A percentile compares a stretch with the other conserved stretches of the same genome.
Evolutionary conservation across 768 basidiomycete species (phyloP).

Genomic region (Solioccasus polychromus): DNA sequence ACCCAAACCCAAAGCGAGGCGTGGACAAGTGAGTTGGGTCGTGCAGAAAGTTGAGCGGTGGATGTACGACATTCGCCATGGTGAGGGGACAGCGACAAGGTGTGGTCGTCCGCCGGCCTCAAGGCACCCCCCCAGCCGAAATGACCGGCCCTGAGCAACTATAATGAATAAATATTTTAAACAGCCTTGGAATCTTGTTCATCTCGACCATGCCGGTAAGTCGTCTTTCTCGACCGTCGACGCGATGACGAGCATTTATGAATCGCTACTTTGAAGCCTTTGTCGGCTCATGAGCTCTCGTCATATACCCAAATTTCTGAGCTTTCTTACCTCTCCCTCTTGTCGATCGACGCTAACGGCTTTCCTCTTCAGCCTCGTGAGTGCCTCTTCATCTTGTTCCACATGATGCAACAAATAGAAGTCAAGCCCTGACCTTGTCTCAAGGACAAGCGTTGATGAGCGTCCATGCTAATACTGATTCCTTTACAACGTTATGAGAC

Average conservation of each 20-base stretch:
- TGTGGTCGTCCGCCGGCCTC: constrained; percentile 7
- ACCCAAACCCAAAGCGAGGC: constrained; percentile 71
- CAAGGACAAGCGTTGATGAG: constrained; percentile 72
- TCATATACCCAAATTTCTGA: constrained; percentile 95
- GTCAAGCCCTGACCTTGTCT: constrained; percentile 88
- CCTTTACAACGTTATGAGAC: neutral
- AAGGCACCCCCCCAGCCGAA: constrained; percentile 6
- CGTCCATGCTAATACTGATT: constrained; percentile 90
- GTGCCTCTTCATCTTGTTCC: constrained; percentile 21
- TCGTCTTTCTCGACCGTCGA: constrained; percentile 13
- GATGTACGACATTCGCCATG: constrained; percentile 74
- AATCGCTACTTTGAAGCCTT: constrained; percentile 87
- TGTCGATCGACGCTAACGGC: constrained; percentile 11
- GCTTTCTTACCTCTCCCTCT: constrained; percentile 23
- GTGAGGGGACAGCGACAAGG: constrained; percentile 27
- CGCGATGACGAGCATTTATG: constrained; percentile 63
- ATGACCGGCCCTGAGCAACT: constrained; percentile 33
- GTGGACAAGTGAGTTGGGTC: constrained; percentile 57
- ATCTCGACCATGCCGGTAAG: constrained; percentile 28
- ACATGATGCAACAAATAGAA: constrained; percentile 77
- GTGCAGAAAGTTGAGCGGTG: constrained; percentile 62
- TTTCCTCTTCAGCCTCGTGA: constrained; percentile 28
- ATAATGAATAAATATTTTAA: too few relatives aligned
- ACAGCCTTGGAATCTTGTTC: constrained; percentile 2
- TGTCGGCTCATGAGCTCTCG: constrained; percentile 59